Evolutionary conservation across 176 grass and related monocot genomes (phyloP).

Genomic region (Eleusine coracana): DNA sequence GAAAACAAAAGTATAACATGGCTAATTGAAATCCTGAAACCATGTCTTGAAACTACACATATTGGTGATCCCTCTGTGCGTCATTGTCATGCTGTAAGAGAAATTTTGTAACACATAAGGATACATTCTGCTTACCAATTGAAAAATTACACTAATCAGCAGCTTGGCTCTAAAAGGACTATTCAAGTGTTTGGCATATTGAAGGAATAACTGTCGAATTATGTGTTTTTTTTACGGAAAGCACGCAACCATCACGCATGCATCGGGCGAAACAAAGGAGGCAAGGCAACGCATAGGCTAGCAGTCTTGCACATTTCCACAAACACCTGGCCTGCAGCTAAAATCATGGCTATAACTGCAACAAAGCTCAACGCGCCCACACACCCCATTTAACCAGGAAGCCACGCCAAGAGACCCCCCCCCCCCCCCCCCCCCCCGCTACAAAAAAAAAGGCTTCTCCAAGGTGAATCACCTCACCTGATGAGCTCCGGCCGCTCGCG

Average conservation of each 20-base stretch:
- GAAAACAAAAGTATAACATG: not conserved
- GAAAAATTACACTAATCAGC: not conserved
- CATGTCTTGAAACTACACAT: conserved; percentile 3
- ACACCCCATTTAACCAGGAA: not conserved
- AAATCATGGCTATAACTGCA: not conserved
- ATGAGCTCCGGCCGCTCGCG: conserved; percentile 62
- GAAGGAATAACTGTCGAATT: not conserved
- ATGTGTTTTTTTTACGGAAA: not conserved
- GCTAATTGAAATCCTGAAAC: not conserved
- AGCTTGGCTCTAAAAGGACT: not conserved
- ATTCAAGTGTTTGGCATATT: not conserved
- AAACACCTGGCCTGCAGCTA: conserved; percentile 48
- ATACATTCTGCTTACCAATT: not conserved
- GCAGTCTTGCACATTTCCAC: conserved; percentile 38
- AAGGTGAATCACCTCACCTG: conserved; percentile 46
- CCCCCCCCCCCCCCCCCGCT: not conserved
- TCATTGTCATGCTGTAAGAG: not conserved
- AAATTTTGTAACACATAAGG: not conserved
- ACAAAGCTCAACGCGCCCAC: not conserved
- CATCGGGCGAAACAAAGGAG: not conserved
- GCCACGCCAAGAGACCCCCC: not conserved
- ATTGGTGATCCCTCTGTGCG: not conserved
- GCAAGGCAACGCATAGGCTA: not conserved
- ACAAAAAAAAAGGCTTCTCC: not conserved
- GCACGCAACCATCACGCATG: not conserved